A percentile compares a stretch with the other conserved stretches of the same genome.
Conservation (phyloP, 1,284 basidiomycete species). For the Trametes sp. region DNA sequence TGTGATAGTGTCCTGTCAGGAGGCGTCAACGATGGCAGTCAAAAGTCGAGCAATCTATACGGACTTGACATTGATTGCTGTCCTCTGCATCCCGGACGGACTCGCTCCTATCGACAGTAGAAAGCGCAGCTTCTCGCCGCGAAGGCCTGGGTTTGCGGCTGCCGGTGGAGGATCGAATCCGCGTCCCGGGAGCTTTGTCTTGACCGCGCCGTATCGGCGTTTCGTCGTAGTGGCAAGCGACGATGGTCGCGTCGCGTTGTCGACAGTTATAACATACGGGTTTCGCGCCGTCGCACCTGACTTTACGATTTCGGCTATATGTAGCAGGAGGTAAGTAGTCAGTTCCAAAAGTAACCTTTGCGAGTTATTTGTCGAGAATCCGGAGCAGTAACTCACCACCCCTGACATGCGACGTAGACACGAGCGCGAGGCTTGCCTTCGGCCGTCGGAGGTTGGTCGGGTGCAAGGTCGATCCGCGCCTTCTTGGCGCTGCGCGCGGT, state of each 20-base stretch:
- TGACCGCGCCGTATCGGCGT: conserved; percentile 78
- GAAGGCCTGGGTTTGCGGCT: conserved; percentile 8
- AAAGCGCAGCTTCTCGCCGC: background rate
- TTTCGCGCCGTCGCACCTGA: conserved; percentile 79
- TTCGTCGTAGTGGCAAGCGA: conserved; percentile 61
- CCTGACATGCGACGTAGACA: conserved; percentile 14
- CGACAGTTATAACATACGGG: conserved; percentile 75
- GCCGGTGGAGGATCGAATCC: conserved; percentile 53
- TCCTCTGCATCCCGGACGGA: background rate
- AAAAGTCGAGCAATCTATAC: too few relatives aligned
- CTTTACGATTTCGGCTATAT: conserved; percentile 75
- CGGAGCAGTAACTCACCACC: background rate
- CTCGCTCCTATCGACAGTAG: background rate
- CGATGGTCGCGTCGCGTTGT: conserved; percentile 44
- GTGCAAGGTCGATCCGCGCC: conserved; percentile 45
- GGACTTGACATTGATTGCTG: too few relatives aligned
- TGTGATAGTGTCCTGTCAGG: conserved; percentile 9
- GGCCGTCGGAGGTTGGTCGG: conserved; percentile 9
- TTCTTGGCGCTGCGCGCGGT: background rate
- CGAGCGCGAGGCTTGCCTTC: conserved; percentile 16
- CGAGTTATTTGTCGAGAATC: background rate
- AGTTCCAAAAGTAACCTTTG: background rate
- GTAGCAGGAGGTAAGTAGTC: background rate
- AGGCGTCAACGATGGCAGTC: background rate
- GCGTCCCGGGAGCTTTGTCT: conserved; percentile 74